Conservation (phyloP, 73 alveolate species). For the Tetrahymena thermophila region DNA sequence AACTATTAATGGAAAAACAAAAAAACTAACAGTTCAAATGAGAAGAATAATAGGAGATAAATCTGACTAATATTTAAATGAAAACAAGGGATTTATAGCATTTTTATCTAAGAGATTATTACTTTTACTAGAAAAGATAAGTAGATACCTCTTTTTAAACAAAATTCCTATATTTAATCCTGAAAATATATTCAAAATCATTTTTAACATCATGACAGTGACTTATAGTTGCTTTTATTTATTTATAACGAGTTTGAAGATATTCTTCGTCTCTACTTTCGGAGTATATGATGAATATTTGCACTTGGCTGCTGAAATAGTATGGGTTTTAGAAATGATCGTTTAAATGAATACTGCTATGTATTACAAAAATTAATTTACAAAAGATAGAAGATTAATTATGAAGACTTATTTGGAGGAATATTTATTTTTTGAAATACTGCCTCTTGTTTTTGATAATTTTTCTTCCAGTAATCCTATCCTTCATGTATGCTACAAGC, state of each 20-base stretch:
- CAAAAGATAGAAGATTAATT: not conserved
- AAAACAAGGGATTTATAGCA: not conserved
- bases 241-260: not conserved
- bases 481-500: not conserved
- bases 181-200: not conserved
- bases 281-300: not conserved
- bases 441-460: not conserved
- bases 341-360: not conserved
- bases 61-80: not conserved
- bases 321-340: not conserved
- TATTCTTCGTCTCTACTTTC: not conserved
- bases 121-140: not conserved
- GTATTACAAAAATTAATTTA: not conserved
- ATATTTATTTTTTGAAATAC: not conserved
- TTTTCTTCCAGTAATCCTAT: not conserved
- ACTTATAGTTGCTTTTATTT: not conserved
- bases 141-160: not conserved
- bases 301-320: not conserved
- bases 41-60: not conserved
- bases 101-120: not conserved
- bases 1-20: not conserved
- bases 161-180: not conserved
- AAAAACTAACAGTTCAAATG: not conserved
- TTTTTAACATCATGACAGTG: not conserved
- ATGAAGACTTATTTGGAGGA: not conserved